Base-by-base conservation (phyloP, 1,284 basidiomycete species). In the Sparassis latifolia region DNA sequence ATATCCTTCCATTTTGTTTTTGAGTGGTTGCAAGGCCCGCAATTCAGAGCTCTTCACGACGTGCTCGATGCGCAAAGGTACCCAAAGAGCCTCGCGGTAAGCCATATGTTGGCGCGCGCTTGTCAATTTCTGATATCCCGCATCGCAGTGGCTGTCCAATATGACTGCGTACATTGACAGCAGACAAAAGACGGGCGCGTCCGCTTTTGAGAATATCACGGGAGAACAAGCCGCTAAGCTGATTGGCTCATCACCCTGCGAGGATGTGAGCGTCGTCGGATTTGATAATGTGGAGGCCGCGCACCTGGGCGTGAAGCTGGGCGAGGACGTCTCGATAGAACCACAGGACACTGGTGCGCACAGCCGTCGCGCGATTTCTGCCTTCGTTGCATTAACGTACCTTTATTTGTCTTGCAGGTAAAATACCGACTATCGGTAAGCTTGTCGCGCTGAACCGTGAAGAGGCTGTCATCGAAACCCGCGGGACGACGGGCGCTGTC, bases 261-360 rank as follows among this genome's bases (percentile, higher is more conserved):
- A 69, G 47, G 73, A 77, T 52, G 59, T 68, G 3, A 67, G 70
- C 46, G 51, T 66, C 29, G 65, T 80, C 30, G 74, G 73, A 3
- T 81, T 80, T 50, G 73, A 79, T 55, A 49, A 55, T 2, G 58
- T 59, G 0, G 76, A 81, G 60, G 77, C 74, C 4, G 55, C 52
- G 5, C 69, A 71, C 9, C 64, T 82, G 1, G 66, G 68, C 3
- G 49, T 81, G 10, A 66, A 67, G 37, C 51, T 51, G 9, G 69
- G 70, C 7, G 69, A 73, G 28, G 51, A 52, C 2, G 74, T 82
- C 1, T 64, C 70, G 10, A 62, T 81, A 31, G 65, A 69, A 0
- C 79, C 79, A 1, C 71, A 74, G 32, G 79, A 82, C 54, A 75
- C 68, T 46, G 79, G 79, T 79, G 35, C 10, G 62, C 52, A n/a